phyloP scores from a whole-genome alignment of 768 basidiomycete genomes.

The Tricholoma matsutake region DNA sequence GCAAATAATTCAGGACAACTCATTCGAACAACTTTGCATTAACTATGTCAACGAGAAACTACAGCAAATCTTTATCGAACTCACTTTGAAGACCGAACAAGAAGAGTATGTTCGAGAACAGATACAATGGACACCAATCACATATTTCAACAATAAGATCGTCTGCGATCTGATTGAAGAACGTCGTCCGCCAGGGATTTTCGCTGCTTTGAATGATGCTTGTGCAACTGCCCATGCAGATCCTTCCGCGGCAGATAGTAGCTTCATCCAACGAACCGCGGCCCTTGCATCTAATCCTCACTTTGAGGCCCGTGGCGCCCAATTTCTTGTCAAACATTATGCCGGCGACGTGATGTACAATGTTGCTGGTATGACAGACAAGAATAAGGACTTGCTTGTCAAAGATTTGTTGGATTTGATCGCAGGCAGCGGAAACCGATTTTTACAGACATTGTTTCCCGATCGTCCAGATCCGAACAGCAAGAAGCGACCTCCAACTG shows the following conservation, averaged over 20 bases:
- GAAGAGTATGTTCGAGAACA: slow-evolving; percentile 98
- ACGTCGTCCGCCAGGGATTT: slow-evolving; percentile 92
- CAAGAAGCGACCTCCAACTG: slow-evolving; percentile 97
- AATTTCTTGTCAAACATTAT: slow-evolving; percentile 95
- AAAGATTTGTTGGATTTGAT: slow-evolving; percentile 94
- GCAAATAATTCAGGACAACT: slow-evolving; percentile 68
- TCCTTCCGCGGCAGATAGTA: slow-evolving; percentile 92
- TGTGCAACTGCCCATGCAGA: slow-evolving; percentile 98
- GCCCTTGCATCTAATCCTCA: slow-evolving; percentile 82
- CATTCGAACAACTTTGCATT: slow-evolving; percentile 97
- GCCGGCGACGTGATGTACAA: slow-evolving; percentile 99
- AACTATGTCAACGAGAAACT: slow-evolving; percentile 99
- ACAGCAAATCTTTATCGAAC: slow-evolving; percentile 98
- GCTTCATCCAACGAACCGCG: slow-evolving; percentile 90
- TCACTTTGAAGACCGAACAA: slow-evolving; percentile 98
- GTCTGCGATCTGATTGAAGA: slow-evolving; percentile 99
- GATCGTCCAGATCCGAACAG: slow-evolving; percentile 94
- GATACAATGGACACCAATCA: slow-evolving; percentile 99
- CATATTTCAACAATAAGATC: slow-evolving; percentile 98
- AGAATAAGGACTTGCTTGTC: slow-evolving; percentile 97
- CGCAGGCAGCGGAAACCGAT: slow-evolving; percentile 73
- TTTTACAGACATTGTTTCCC: slow-evolving; percentile 86
- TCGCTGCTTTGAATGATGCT: slow-evolving; percentile 98
- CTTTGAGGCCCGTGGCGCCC: slow-evolving; percentile 90
- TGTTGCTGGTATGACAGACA: slow-evolving; percentile 97